Conservation (phyloP, 1,284 basidiomycete genomes). For the Thelephora terrestris region DNA sequence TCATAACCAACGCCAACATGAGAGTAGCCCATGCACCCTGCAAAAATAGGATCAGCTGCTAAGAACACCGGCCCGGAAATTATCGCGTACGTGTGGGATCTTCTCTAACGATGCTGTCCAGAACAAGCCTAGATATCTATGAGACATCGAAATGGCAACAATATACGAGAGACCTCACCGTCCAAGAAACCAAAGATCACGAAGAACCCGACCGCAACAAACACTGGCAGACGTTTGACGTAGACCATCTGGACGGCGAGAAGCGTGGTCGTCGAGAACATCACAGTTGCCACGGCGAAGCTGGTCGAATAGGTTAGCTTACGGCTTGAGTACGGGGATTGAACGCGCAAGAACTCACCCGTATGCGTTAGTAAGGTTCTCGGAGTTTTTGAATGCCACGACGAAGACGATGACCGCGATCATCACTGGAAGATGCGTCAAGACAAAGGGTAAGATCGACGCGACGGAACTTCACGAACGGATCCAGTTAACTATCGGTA, state of each 20-base stretch:
- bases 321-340: not conserved
- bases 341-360: slow-evolving; percentile 20
- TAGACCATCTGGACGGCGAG: slow-evolving; percentile 48
- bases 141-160: not conserved
- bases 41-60: too few relatives aligned
- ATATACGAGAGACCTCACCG: slow-evolving; percentile 15
- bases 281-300: slow-evolving; percentile 54
- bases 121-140: slow-evolving; percentile 31
- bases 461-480: slow-evolving; percentile 16
- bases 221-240: slow-evolving; percentile 38
- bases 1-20: slow-evolving; percentile 39
- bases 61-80: too few relatives aligned
- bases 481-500: slow-evolving; percentile 35
- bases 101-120: slow-evolving; percentile 54
- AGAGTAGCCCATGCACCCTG: slow-evolving; percentile 56
- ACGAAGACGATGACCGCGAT: slow-evolving; percentile 46
- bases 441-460: not conserved
- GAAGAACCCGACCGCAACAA: slow-evolving; percentile 40
- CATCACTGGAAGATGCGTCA: slow-evolving; percentile 27
- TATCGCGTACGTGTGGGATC: slow-evolving; percentile 26
- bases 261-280: slow-evolving; percentile 49
- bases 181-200: slow-evolving; percentile 53
- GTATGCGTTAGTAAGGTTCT: slow-evolving; percentile 41
- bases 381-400: slow-evolving; percentile 43
- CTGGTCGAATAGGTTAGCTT: slow-evolving; percentile 17